Evolutionary conservation across 139 green algal species (phyloP).

Genomic region (Zygnema circumcarinatum): DNA sequence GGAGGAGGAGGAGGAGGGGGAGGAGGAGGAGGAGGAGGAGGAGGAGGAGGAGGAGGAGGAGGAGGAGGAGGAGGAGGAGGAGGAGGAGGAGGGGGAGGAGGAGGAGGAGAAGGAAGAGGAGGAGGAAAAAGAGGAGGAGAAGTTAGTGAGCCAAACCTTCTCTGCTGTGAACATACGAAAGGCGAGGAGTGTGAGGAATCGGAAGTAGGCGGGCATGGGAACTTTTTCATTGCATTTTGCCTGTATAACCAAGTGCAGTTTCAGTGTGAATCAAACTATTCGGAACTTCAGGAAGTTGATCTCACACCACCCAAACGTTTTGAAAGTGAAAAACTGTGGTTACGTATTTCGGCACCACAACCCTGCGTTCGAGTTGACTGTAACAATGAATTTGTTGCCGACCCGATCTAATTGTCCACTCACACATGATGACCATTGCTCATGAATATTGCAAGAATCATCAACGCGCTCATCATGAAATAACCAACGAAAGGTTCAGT

Average conservation of each 20-base stretch:
- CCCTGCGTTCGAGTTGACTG: no score
- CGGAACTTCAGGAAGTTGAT: not conserved
- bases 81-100: no score
- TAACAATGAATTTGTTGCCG: no score
- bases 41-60: not conserved
- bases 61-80: not conserved
- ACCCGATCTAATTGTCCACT: no score
- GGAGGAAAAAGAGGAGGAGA: not conserved
- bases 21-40: not conserved
- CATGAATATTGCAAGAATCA: no score
- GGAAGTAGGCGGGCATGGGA: slow-evolving; percentile 91
- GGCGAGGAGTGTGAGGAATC: slow-evolving; percentile 93
- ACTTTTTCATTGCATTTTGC: slow-evolving; percentile 27
- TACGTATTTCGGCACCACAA: no score
- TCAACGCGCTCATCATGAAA: no score
- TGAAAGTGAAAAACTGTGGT: no score
- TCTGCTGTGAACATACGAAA: slow-evolving; percentile 60
- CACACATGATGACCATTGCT: no score
- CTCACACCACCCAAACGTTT: not conserved
- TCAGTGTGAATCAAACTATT: not conserved
- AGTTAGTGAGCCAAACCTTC: slow-evolving; percentile 26
- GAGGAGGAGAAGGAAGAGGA: slow-evolving; percentile 13
- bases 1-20: not conserved
- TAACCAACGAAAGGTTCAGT: no score
- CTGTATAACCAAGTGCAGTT: no score